These are phyloP conservation scores for rapeseed (Brassica napus) DNA, from an alignment of 345 rosid species.

Conservation along the genomic window DNA sequence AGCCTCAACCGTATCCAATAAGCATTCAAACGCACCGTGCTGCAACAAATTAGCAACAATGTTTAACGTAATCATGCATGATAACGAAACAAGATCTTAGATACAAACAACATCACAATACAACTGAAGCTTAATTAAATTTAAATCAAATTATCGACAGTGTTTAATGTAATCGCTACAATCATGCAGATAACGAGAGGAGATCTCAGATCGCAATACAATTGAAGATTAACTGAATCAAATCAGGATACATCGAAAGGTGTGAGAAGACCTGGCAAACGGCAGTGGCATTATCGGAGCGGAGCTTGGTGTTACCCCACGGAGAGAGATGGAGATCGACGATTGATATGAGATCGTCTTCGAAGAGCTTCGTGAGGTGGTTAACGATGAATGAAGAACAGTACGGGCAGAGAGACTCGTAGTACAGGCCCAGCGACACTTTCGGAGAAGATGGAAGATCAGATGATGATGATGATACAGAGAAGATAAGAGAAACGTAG, in stretches of 20 bases:
- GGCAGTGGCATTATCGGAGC: conserved; percentile 50
- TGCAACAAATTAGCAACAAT: conserved; percentile 40
- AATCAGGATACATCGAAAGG: too few relatives aligned
- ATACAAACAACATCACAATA: too few relatives aligned
- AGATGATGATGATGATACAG: conserved; percentile 16
- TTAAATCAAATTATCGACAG: too few relatives aligned
- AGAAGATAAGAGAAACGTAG: conserved; percentile 25
- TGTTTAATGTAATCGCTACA: too few relatives aligned
- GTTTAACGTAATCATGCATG: background rate
- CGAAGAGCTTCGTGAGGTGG: conserved; percentile 52
- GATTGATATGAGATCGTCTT: conserved; percentile 60
- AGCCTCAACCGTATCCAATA: conserved; percentile 83
- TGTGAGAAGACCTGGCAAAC: conserved; percentile 95
- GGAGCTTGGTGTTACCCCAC: conserved; percentile 77
- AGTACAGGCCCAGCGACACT: conserved; percentile 64
- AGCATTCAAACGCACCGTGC: conserved; percentile 86
- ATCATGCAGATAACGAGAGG: too few relatives aligned
- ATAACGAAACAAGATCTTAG: too few relatives aligned
- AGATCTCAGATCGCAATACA: too few relatives aligned
- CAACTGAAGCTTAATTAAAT: too few relatives aligned
- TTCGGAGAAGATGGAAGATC: conserved; percentile 30
- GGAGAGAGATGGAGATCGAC: conserved; percentile 80
- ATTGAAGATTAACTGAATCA: too few relatives aligned
- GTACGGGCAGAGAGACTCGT: conserved; percentile 84
- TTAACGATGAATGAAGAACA: conserved; percentile 67